Base-by-base conservation (phyloP, 768 basidiomycete species). In the Suillus luteus region DNA sequence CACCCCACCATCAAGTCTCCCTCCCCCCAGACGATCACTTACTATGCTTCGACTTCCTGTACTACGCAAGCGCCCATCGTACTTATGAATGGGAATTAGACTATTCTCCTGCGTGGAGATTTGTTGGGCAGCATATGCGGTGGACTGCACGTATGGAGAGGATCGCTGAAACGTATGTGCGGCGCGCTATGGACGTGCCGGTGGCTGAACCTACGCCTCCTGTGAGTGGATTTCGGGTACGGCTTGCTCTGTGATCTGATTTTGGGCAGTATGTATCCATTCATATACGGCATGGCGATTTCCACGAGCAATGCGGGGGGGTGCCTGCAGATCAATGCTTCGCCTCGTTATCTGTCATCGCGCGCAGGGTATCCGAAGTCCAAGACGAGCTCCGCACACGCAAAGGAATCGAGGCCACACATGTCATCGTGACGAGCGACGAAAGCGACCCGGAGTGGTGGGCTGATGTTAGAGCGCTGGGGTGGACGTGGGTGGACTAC, bases 251-350 rank as follows among this genome's bases (percentile, higher is more conserved):
- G 9, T 33, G 24, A 41, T 43, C 59, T 59, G 37, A 66, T 24
- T 31, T 22, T 57, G 35, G 57, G 57, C 12, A 86, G 84, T 89
- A 79, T 70, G 86, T 89, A 67, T 76, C 80, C 7, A 77, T 88
- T 44, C 86, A 88, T 66, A 75, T 83, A 41, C 82, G 87, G 11
- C 84, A 80, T 61, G 80, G 81, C 14, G 86, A 88, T 69, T 88
- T 88, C 68, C 68, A 67, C 44, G 69, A 64, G 24, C 82, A 75
- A 67, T 88, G 87, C 65, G 73, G 76, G 12, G 77, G 78, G 7
- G 70, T 74, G 3, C 73, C 81, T 17, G 48, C 77, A 1, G 70
- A 76, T 14, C 80, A 81, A 37, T 88, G 86, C 65, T 86, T 83
- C 64, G 83, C 85, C n/a, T 72, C 85, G 2, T 65, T 87, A 17